Conservation (phyloP, 495 filamentous ascomycete species). For the Eremomyces bilateralis region DNA sequence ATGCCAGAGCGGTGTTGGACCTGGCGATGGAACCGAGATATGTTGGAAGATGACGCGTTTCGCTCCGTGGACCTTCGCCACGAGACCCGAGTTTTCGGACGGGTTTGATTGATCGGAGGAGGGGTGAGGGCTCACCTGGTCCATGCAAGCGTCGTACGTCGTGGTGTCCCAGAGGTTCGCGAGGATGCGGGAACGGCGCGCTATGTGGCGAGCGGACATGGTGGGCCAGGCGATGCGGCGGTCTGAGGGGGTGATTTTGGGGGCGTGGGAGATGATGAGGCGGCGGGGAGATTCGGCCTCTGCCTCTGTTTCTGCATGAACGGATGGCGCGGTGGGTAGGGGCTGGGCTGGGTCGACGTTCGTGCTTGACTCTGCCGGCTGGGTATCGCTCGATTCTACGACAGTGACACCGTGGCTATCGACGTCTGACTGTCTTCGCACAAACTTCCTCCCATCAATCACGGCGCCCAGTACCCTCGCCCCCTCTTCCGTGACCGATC, state of each 20-base stretch:
- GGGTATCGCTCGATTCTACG: background rate
- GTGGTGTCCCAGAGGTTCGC: slow-evolving; percentile 1
- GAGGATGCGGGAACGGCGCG: background rate
- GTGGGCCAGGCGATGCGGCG: background rate
- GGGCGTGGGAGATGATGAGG: background rate
- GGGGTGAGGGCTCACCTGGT: too few species aligned
- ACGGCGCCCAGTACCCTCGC: too few species aligned
- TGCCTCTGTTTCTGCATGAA: background rate
- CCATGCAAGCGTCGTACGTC: too few species aligned
- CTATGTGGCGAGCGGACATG: background rate
- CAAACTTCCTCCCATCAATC: too few species aligned
- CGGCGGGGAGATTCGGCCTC: background rate
- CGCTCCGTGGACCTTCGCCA: too few species aligned
- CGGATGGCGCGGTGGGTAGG: background rate
- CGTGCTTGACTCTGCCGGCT: background rate
- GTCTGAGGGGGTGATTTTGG: background rate
- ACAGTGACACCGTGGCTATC: too few species aligned
- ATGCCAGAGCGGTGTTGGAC: too few species aligned
- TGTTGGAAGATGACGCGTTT: too few species aligned
- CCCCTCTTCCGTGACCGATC: background rate
- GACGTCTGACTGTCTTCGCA: too few species aligned
- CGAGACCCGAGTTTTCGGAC: too few species aligned
- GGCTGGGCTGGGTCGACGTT: background rate
- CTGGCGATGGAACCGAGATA: too few species aligned
- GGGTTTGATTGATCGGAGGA: too few species aligned